phyloP scores from a whole-genome alignment of 2,329 filamentous ascomycete species.

The Sporothrix brunneoviolacea region DNA sequence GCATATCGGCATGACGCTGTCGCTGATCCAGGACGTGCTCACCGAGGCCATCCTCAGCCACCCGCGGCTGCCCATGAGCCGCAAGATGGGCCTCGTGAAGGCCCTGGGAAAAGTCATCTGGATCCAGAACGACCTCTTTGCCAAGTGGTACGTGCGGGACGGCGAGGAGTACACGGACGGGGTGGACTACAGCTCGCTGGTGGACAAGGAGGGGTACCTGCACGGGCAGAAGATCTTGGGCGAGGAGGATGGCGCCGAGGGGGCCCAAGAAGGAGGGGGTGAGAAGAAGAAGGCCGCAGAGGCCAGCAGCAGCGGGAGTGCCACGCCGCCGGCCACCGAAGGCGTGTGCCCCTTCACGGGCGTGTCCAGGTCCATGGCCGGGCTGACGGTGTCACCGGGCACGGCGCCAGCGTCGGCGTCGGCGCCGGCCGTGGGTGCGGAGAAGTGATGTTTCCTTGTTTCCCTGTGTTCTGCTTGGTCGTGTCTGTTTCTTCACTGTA shows the following conservation, averaged over 20 bases:
- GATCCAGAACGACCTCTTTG: conserved; percentile 83
- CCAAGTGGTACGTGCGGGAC: conserved; percentile 71
- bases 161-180: conserved; percentile 52
- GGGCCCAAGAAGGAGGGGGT: not conserved
- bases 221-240: conserved; percentile 54
- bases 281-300: not conserved
- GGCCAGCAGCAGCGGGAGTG: not conserved
- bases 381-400: conserved; percentile 14
- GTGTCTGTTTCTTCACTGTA: not conserved
- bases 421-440: not conserved
- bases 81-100: conserved; percentile 67
- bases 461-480: not conserved
- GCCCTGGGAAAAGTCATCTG: conserved; percentile 76
- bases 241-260: conserved; percentile 13
- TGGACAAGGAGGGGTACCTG: conserved; percentile 56
- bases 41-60: conserved; percentile 69
- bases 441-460: not conserved
- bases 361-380: conserved; percentile 18
- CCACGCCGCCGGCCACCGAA: not conserved
- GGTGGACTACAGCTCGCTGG: conserved; percentile 36
- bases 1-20: conserved; percentile 65
- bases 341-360: conserved; percentile 25
- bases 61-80: conserved; percentile 56
- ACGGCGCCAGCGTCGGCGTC: not conserved
- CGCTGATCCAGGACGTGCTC: conserved; percentile 71